Conservation (phyloP, 257 asterid species). For the Gardenia jasminoides region DNA sequence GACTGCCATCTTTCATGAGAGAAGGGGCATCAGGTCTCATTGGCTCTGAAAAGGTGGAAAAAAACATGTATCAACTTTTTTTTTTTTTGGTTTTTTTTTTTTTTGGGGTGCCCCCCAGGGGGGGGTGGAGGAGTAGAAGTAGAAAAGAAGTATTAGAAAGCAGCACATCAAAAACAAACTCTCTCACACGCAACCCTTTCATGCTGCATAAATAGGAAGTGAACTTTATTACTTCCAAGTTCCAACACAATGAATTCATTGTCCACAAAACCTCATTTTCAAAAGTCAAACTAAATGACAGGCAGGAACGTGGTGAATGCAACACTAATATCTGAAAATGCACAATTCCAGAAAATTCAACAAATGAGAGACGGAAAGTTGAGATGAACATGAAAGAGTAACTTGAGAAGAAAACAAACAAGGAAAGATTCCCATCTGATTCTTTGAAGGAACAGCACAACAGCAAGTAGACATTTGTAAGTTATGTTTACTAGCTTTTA, state of each 20-base stretch:
- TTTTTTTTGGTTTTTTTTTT: too few species aligned
- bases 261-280: neutral
- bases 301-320: neutral
- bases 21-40: constrained; percentile 28
- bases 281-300: neutral
- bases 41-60: constrained; percentile 33
- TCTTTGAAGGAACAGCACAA: neutral
- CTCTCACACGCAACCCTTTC: neutral
- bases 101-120: too few species aligned
- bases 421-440: constrained; percentile 7
- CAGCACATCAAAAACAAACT: neutral
- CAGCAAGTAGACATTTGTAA: neutral
- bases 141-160: neutral
- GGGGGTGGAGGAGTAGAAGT: too few species aligned
- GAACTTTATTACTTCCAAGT: neutral
- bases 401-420: neutral
- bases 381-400: neutral
- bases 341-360: neutral
- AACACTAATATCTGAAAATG: neutral
- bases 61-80: too few species aligned
- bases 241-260: neutral
- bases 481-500: constrained; percentile 39
- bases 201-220: neutral
- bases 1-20: constrained; percentile 22
- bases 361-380: neutral